A percentile compares a stretch with the other conserved stretches of the same genome.
Conservation (phyloP, 176 grass and related monocot species). For the Rhynchospora tenuis region DNA sequence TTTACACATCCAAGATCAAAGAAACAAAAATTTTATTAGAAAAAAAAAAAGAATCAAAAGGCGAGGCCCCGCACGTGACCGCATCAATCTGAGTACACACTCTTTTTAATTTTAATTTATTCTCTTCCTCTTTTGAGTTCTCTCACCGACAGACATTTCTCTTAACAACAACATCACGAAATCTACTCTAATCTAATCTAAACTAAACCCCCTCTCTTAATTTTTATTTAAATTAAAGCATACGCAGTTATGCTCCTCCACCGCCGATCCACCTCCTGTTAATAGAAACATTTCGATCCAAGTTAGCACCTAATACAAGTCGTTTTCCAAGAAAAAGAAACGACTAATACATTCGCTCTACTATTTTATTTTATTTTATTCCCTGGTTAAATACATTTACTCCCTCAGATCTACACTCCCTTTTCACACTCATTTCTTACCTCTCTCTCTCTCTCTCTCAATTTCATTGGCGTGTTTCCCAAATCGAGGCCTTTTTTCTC, state of each 20-base stretch:
- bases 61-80: slow-evolving; percentile 5
- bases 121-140: neutral
- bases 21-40: neutral
- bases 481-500: slow-evolving; percentile 51
- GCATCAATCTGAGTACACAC: neutral
- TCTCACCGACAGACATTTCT: slow-evolving; percentile 26
- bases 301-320: neutral
- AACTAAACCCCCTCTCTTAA: neutral
- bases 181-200: neutral
- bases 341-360: neutral
- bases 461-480: slow-evolving; percentile 3
- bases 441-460: slow-evolving; percentile 5
- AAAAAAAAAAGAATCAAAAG: neutral
- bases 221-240: neutral
- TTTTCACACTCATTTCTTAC: slow-evolving; percentile 14
- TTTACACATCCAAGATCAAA: neutral
- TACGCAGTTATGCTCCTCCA: neutral
- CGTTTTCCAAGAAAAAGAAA: neutral
- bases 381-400: slow-evolving; percentile 3
- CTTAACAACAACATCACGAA: slow-evolving; percentile 3
- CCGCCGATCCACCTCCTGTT: neutral
- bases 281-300: neutral
- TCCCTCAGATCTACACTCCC: slow-evolving; percentile 12
- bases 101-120: neutral
- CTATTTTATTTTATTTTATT: neutral